Evolutionary conservation across 441 rosid genomes (phyloP).

Genomic region (Bruguiera hainesii): DNA sequence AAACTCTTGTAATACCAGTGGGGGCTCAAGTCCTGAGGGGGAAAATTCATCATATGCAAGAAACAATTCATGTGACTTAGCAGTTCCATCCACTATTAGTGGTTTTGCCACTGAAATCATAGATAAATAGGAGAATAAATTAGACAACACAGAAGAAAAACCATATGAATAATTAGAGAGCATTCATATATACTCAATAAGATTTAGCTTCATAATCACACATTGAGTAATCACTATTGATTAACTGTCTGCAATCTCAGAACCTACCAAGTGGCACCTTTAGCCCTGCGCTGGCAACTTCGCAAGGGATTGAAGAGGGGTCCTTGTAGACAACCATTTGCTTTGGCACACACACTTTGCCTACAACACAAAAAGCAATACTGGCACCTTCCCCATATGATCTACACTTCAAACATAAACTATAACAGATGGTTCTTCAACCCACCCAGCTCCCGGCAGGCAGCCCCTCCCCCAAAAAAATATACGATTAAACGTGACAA

Average conservation of each 20-base stretch:
- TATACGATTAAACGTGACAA: constrained; percentile 2
- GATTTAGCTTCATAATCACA: background rate
- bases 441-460: too few species aligned
- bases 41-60: constrained; percentile 69
- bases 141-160: background rate
- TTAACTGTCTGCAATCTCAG: background rate
- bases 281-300: constrained; percentile 67
- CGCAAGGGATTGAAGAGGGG: constrained; percentile 54
- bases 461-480: background rate
- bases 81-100: constrained; percentile 81
- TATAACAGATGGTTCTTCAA: background rate
- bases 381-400: too few species aligned
- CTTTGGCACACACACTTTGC: constrained; percentile 70
- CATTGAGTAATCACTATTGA: background rate
- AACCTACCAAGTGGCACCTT: constrained; percentile 77
- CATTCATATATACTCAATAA: background rate
- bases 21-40: constrained; percentile 78
- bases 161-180: background rate
- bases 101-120: constrained; percentile 74
- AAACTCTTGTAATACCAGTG: constrained; percentile 85
- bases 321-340: constrained; percentile 72
- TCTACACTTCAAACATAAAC: background rate
- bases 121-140: constrained; percentile 13
- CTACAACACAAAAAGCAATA: constrained; percentile 27
- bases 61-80: constrained; percentile 72